These are phyloP conservation scores for Dryadomyces quercus-mongolicae DNA, from an alignment of 2,329 filamentous ascomycete genomes.

Conservation along the genomic window DNA sequence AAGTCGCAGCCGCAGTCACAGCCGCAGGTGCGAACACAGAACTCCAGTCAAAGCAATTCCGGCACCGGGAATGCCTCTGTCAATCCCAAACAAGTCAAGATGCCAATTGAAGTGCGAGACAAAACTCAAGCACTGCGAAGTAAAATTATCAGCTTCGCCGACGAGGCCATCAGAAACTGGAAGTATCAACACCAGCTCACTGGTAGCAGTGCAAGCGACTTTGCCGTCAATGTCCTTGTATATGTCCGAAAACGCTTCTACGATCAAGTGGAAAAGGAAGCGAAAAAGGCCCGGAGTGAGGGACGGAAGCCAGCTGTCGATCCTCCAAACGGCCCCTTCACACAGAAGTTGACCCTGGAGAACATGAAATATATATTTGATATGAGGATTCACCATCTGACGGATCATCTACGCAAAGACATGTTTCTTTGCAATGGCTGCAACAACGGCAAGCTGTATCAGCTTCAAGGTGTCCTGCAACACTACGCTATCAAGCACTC, in stretches of 20 bases:
- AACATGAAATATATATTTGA: slow-evolving; percentile 84
- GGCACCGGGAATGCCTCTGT: no score
- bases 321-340: slow-evolving; percentile 39
- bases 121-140: no score
- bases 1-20: no score
- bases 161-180: slow-evolving; percentile 57
- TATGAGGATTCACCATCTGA: slow-evolving; percentile 59
- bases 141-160: slow-evolving; percentile 27
- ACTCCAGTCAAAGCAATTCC: no score
- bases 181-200: slow-evolving; percentile 48
- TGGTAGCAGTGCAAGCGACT: slow-evolving; percentile 51
- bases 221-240: slow-evolving; percentile 61
- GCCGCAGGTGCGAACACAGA: no score
- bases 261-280: slow-evolving; percentile 47
- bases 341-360: slow-evolving; percentile 57
- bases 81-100: no score
- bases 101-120: no score
- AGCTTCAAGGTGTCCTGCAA: slow-evolving; percentile 68
- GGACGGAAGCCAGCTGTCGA: slow-evolving; percentile 33
- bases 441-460: slow-evolving; percentile 48
- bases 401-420: slow-evolving; percentile 54
- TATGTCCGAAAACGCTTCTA: slow-evolving; percentile 54
- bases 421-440: slow-evolving; percentile 58
- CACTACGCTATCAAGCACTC: slow-evolving; percentile 80
- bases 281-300: slow-evolving; percentile 31